These are phyloP conservation scores for Priceomyces fermenticarens DNA, from an alignment of 805 yeast genomes.

Conservation along the genomic window DNA sequence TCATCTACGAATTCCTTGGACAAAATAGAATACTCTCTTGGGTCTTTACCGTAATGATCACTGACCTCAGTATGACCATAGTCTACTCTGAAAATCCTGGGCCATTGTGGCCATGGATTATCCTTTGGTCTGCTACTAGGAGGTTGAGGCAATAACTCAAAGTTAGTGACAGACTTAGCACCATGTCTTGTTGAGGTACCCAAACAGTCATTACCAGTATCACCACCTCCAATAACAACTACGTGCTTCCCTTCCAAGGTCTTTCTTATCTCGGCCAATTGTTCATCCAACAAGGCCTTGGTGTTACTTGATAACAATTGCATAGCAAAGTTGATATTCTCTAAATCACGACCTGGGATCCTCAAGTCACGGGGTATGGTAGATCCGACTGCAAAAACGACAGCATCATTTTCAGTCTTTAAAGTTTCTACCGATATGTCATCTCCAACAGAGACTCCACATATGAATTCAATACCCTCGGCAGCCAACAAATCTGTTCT, in stretches of 20 bases:
- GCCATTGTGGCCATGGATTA: slow-evolving; percentile 99
- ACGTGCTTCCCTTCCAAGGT: slow-evolving; percentile 82
- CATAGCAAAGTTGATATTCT: slow-evolving; percentile 94
- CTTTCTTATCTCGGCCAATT: slow-evolving; percentile 71
- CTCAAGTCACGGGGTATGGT: slow-evolving; percentile 94
- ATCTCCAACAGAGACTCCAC: slow-evolving; percentile 80
- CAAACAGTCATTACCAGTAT: slow-evolving; percentile 97
- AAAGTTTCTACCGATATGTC: slow-evolving; percentile 72
- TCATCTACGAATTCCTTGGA: slow-evolving; percentile 96
- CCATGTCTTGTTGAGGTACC: slow-evolving; percentile 98
- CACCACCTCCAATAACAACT: slow-evolving; percentile 99
- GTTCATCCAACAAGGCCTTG: slow-evolving; percentile 77
- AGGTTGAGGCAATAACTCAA: slow-evolving; percentile 92
- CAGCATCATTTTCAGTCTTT: slow-evolving; percentile 69
- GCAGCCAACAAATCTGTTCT: slow-evolving; percentile 87
- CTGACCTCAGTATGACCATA: slow-evolving; percentile 96
- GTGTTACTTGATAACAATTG: slow-evolving; percentile 84
- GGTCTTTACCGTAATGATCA: slow-evolving; percentile 94
- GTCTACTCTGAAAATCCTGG: slow-evolving; percentile 94
- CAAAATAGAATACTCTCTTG: slow-evolving; percentile 92
- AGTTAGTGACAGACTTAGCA: slow-evolving; percentile 89
- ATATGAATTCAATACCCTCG: slow-evolving; percentile 81
- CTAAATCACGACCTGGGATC: slow-evolving; percentile 90
- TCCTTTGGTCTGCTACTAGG: slow-evolving; percentile 82
- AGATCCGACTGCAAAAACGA: slow-evolving; percentile 88